A percentile compares a stretch with the other conserved stretches of the same genome.
These are phyloP conservation scores for Salix viminalis DNA, from an alignment of 345 rosid genomes.

Conservation along the genomic window DNA sequence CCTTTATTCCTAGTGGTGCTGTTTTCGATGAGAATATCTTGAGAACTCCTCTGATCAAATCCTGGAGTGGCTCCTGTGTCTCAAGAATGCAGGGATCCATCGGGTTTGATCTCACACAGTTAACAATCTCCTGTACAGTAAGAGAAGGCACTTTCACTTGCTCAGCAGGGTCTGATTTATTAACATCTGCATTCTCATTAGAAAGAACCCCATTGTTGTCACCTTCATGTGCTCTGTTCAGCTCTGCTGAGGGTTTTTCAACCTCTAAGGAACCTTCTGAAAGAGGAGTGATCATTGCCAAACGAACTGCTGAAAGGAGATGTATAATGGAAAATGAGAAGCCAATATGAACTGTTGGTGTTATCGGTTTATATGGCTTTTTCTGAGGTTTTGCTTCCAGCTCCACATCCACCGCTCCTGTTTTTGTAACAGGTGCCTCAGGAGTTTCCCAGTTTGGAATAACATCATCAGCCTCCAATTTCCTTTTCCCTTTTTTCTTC, in stretches of 20 bases:
- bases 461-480: slow-evolving; percentile 48
- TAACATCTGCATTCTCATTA: slow-evolving; percentile 37
- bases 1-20: slow-evolving; percentile 94
- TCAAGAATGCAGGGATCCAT: slow-evolving; percentile 92
- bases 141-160: slow-evolving; percentile 54
- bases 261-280: slow-evolving; percentile 62
- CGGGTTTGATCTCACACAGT: slow-evolving; percentile 80
- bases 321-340: slow-evolving; percentile 94
- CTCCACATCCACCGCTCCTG: slow-evolving; percentile 50
- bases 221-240: slow-evolving; percentile 40
- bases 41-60: slow-evolving; percentile 91
- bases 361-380: slow-evolving; percentile 78
- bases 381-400: slow-evolving; percentile 67
- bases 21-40: slow-evolving; percentile 86
- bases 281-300: slow-evolving; percentile 67
- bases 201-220: slow-evolving; percentile 42
- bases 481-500: slow-evolving; percentile 72
- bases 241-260: slow-evolving; percentile 47
- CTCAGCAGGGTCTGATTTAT: slow-evolving; percentile 38
- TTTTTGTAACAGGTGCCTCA: slow-evolving; percentile 47
- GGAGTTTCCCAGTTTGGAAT: slow-evolving; percentile 47
- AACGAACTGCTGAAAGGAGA: slow-evolving; percentile 92
- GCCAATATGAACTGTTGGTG: slow-evolving; percentile 89
- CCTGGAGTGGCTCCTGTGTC: slow-evolving; percentile 95
- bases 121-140: slow-evolving; percentile 86